Conservation (phyloP, 768 basidiomycete genomes). For the Fistulinella prunicolor region DNA sequence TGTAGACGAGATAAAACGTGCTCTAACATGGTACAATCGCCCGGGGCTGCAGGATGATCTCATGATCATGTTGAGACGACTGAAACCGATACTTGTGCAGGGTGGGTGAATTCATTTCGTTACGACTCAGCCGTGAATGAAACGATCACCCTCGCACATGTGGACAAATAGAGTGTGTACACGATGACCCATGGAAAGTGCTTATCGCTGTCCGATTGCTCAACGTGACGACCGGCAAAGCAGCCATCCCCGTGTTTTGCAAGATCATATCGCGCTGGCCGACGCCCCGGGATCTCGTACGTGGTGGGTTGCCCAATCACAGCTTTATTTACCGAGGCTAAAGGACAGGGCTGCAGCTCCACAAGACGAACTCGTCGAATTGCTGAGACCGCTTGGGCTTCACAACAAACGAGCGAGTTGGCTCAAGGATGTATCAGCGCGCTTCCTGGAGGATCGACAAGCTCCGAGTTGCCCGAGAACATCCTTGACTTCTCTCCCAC, state of each 20-base stretch:
- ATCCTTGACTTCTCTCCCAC: too few relatives aligned
- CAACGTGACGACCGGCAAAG: conserved; percentile 65
- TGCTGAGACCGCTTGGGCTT: conserved; percentile 57
- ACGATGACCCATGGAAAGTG: conserved; percentile 64
- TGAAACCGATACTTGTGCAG: conserved; percentile 32
- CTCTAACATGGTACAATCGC: conserved; percentile 2
- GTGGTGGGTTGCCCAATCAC: conserved; percentile 39
- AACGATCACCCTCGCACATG: too few relatives aligned
- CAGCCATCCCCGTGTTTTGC: conserved; percentile 66
- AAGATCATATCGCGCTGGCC: conserved; percentile 55
- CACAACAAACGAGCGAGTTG: conserved; percentile 55
- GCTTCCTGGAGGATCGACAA: conserved; percentile 44
- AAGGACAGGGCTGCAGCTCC: conserved; percentile 34
- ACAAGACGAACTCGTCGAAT: conserved; percentile 39
- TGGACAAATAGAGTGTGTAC: conserved; percentile 42
- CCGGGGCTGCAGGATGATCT: conserved; percentile 19
- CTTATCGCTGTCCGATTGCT: conserved; percentile 64
- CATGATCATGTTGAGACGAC: conserved; percentile 24
- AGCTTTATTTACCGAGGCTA: background rate
- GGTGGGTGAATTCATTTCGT: conserved; percentile 14
- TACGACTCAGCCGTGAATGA: background rate
- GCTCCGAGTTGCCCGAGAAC: conserved; percentile 24
- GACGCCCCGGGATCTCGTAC: conserved; percentile 49
- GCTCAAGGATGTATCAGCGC: conserved; percentile 50
- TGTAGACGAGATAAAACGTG: too few relatives aligned